Evolutionary conservation across 768 basidiomycete genomes (phyloP).

Genomic region (Termitomyces bulborhizus): DNA sequence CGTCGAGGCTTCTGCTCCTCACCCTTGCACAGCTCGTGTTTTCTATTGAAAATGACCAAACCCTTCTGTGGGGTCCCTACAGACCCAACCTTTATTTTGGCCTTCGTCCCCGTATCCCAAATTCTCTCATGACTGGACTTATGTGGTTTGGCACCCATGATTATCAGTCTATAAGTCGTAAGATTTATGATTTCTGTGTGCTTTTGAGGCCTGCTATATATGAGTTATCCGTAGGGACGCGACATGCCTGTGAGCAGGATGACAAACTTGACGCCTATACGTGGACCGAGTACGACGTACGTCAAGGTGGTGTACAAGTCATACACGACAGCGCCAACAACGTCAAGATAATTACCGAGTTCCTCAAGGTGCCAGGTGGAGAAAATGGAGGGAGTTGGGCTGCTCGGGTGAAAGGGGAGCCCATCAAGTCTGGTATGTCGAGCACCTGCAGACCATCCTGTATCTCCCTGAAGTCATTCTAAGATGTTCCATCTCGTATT

Average conservation of each 20-base stretch:
- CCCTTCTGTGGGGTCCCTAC: conserved; percentile 80
- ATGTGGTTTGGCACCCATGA: conserved; percentile 92
- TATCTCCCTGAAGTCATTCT: not conserved
- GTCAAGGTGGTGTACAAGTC: conserved; percentile 81
- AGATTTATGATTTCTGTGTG: conserved; percentile 21
- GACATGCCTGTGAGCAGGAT: conserved; percentile 86
- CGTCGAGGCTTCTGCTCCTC: conserved; percentile 38
- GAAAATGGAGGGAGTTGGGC: conserved; percentile 87
- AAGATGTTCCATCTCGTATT: conserved; percentile 50
- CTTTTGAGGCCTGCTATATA: conserved; percentile 2
- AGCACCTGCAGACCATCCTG: not conserved
- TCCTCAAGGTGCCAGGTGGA: conserved; percentile 81
- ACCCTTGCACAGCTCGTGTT: conserved; percentile 33
- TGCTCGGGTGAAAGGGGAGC: conserved; percentile 74
- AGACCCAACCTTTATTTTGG: conserved; percentile 96
- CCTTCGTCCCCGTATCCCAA: conserved; percentile 74
- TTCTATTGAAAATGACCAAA: conserved; percentile 38
- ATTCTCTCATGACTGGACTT: conserved; percentile 88
- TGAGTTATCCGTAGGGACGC: conserved; percentile 41
- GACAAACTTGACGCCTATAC: conserved; percentile 79
- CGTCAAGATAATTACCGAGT: conserved; percentile 76
- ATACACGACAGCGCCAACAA: conserved; percentile 80
- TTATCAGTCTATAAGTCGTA: conserved; percentile 64
- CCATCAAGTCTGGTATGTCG: conserved; percentile 56
- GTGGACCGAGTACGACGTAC: conserved; percentile 83